Conservation (phyloP, 345 rosid genomes). For the Fremontodendron californicum region DNA sequence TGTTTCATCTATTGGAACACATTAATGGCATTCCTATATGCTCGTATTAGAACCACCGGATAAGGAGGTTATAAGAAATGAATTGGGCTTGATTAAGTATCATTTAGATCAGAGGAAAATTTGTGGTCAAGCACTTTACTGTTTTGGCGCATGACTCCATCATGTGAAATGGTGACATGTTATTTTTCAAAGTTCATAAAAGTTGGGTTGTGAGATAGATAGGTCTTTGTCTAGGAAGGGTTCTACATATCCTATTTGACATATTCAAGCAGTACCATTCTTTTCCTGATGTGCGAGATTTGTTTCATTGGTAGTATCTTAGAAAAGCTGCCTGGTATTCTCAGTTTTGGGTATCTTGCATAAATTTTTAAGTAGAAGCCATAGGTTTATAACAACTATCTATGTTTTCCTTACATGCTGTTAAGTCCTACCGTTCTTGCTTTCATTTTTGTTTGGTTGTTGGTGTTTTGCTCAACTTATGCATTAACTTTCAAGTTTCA, state of each 20-base stretch:
- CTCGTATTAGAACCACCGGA: not conserved
- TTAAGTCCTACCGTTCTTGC: not conserved
- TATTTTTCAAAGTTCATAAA: not conserved
- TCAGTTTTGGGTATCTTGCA: not conserved
- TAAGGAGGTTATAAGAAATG: not conserved
- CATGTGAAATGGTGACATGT: not conserved
- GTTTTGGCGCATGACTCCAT: not conserved
- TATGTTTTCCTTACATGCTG: not conserved
- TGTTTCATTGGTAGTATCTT: not conserved
- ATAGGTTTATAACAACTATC: not conserved
- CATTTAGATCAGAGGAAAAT: not conserved
- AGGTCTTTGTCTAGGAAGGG: not conserved
- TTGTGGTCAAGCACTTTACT: not conserved
- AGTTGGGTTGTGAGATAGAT: not conserved
- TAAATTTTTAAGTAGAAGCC: not conserved
- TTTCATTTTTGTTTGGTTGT: not conserved
- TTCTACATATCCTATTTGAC: not conserved
- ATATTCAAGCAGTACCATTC: not conserved
- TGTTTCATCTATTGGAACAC: not conserved
- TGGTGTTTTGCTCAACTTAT: not conserved
- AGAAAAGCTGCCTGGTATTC: not conserved
- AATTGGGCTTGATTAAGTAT: not conserved
- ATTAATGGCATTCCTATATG: not conserved
- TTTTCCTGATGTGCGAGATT: not conserved
- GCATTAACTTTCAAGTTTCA: not conserved